These are phyloP conservation scores for Carpinus fangiana DNA, from an alignment of 306 rosid species.

Conservation along the genomic window DNA sequence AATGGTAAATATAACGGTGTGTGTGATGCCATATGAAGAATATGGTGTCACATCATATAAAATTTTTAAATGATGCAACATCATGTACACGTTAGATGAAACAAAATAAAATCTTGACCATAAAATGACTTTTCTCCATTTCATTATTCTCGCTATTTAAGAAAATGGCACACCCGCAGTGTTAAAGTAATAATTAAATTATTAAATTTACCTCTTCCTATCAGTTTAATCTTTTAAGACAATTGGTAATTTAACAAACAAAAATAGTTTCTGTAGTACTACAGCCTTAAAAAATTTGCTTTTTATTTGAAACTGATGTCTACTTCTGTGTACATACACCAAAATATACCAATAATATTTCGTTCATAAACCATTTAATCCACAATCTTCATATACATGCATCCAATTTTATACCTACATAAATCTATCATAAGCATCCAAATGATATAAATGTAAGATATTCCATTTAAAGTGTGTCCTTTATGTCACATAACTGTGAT, in stretches of 20 bases:
- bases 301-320: constrained; percentile 31
- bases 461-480: too few species aligned
- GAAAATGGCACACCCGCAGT: background rate
- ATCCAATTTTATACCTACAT: background rate
- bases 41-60: too few species aligned
- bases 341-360: background rate
- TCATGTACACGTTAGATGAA: too few species aligned
- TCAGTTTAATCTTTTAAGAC: too few species aligned
- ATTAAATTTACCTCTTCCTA: too few species aligned
- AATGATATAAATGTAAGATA: too few species aligned
- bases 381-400: background rate
- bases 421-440: background rate
- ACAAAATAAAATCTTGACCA: too few species aligned
- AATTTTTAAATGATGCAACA: too few species aligned
- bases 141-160: background rate
- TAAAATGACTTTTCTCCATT: too few species aligned
- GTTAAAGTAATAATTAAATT: background rate
- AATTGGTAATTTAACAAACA: background rate
- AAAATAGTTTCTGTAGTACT: constrained; percentile 59
- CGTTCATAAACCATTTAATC: background rate
- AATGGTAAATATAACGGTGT: too few species aligned
- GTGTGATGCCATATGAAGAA: too few species aligned
- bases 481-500: too few species aligned
- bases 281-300: constrained; percentile 32
- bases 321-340: constrained; percentile 38